These are phyloP conservation scores for Scenedesmus sp. DNA, from an alignment of 163 green algal species.

Conservation along the genomic window DNA sequence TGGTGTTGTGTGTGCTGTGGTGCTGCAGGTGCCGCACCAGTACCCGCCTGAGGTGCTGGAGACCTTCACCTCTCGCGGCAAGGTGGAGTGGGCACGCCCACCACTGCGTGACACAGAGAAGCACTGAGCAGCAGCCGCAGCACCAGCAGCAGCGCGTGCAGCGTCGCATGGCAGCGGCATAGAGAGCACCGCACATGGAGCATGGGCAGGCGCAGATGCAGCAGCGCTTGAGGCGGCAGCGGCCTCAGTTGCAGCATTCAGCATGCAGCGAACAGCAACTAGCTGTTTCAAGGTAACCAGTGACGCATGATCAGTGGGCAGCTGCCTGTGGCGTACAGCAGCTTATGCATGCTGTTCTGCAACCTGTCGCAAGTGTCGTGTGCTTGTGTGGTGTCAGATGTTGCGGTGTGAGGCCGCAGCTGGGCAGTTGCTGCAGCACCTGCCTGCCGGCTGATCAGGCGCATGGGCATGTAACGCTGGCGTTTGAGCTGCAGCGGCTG, in stretches of 20 bases:
- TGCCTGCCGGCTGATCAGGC: neutral
- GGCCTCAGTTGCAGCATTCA: too few species aligned
- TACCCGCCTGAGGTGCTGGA: constrained; percentile 55
- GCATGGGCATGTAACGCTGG: neutral
- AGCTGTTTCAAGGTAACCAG: too few species aligned
- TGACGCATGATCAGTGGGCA: too few species aligned
- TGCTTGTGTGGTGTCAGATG: too few species aligned
- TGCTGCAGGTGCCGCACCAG: constrained; percentile 43
- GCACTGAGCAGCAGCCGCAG: neutral
- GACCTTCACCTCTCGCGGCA: constrained; percentile 37
- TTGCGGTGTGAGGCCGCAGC: too few species aligned
- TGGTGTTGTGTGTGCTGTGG: neutral
- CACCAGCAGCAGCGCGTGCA: neutral
- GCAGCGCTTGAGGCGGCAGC: neutral
- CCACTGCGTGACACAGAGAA: constrained; percentile 18
- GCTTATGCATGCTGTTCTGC: too few species aligned
- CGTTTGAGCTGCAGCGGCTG: neutral
- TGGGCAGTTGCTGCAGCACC: neutral
- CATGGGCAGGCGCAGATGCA: neutral
- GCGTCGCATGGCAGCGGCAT: neutral
- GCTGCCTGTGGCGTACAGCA: neutral
- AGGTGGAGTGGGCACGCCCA: constrained; percentile 41
- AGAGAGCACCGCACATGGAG: neutral
- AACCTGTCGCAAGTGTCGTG: too few species aligned
- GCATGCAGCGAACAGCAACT: neutral